Percentiles rank a stretch among this genome's conserved stretches.
Evolutionary conservation across 345 rosid species (phyloP).

Genomic region (Sisymbrium altissimum): DNA sequence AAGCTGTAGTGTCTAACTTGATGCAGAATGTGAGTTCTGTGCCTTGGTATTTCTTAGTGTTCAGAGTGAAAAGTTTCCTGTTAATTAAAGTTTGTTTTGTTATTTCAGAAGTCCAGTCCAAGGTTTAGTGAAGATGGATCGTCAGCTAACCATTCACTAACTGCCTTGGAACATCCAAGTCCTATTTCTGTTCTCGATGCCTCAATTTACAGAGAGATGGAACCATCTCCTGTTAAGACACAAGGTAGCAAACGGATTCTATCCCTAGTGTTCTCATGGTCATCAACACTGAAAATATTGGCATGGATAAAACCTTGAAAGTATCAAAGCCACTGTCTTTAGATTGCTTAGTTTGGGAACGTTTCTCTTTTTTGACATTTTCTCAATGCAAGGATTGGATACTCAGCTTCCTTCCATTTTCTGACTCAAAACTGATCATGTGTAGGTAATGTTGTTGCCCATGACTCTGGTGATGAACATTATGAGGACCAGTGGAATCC

Average conservation of each 20-base stretch:
- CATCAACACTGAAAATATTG: constrained; percentile 10
- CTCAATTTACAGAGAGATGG: constrained; percentile 54
- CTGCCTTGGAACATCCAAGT: constrained; percentile 68
- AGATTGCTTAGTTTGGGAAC: constrained; percentile 1
- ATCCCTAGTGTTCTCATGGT: background rate
- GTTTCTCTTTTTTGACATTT: background rate
- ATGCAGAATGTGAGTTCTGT: constrained; percentile 48
- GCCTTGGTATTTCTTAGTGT: background rate
- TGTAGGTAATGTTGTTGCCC: constrained; percentile 42
- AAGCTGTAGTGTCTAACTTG: constrained; percentile 40
- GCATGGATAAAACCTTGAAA: background rate
- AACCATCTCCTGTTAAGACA: constrained; percentile 54
- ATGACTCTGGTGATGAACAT: constrained; percentile 39
- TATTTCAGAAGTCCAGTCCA: constrained; percentile 48
- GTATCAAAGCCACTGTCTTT: constrained; percentile 1
- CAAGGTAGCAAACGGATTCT: constrained; percentile 9
- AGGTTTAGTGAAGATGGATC: constrained; percentile 48
- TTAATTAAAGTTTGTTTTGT: background rate
- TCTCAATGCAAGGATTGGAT: background rate
- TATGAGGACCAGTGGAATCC: constrained; percentile 50
- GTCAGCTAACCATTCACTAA: constrained; percentile 40
- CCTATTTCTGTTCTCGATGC: constrained; percentile 85
- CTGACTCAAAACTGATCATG: constrained; percentile 36
- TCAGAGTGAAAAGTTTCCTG: background rate
- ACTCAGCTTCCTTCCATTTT: background rate